These are phyloP conservation scores for Teratosphaeria destructans DNA, from an alignment of 2,329 filamentous ascomycete species.

Conservation along the genomic window DNA sequence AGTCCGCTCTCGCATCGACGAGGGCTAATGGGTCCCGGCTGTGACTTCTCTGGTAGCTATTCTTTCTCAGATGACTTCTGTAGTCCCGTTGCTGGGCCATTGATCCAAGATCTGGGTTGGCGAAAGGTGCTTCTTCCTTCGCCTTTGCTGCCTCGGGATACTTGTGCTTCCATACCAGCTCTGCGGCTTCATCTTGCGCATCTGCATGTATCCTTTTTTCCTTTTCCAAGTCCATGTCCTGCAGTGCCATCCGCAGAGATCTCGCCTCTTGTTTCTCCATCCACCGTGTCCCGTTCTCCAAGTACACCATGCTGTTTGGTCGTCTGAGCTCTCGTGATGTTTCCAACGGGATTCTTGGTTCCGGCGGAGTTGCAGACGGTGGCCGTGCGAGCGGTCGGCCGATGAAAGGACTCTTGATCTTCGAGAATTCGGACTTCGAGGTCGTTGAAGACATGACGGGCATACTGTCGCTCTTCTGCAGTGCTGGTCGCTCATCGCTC, in stretches of 20 bases:
- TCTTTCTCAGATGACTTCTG: conserved; percentile 56
- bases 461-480: conserved; percentile 25
- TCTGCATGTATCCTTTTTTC: conserved; percentile 56
- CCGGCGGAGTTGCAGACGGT: conserved; percentile 5
- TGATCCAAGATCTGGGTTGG: conserved; percentile 20
- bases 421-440: conserved; percentile 10
- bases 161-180: conserved; percentile 68
- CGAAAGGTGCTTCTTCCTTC: conserved; percentile 34
- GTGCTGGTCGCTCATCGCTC: conserved; percentile 16
- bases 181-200: conserved; percentile 65
- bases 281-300: conserved; percentile 64
- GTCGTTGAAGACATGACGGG: conserved; percentile 10
- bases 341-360: neutral
- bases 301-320: conserved; percentile 57
- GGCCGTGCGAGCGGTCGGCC: conserved; percentile 23
- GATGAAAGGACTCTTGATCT: conserved; percentile 16
- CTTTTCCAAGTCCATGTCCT: conserved; percentile 59
- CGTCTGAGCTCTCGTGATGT: conserved; percentile 29
- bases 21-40: conserved; percentile 20
- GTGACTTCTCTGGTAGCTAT: conserved; percentile 54
- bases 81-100: conserved; percentile 37
- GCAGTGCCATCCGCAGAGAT: conserved; percentile 60
- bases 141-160: conserved; percentile 57
- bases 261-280: conserved; percentile 71
- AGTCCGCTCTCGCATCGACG: neutral